phyloP scores from a whole-genome alignment of 1,139 yeast genomes.

The Kodamaea arcana region DNA sequence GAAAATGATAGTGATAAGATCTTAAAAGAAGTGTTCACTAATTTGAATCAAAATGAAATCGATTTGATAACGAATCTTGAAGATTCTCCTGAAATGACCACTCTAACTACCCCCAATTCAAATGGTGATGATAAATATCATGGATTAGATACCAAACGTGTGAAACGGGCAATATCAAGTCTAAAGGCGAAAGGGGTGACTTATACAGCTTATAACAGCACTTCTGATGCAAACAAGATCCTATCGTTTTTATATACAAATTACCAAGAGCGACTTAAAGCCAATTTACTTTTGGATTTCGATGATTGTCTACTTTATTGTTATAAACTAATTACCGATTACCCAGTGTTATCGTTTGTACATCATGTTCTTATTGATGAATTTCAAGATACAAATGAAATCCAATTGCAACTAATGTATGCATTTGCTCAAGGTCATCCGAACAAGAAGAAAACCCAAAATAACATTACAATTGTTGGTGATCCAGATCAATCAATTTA shows the following conservation, averaged over 20 bases:
- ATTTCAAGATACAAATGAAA: slow-evolving; percentile 83
- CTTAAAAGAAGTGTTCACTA: slow-evolving; percentile 39
- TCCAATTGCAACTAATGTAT: slow-evolving; percentile 68
- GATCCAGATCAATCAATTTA: slow-evolving; percentile 97
- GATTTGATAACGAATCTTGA: slow-evolving; percentile 22
- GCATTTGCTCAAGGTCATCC: slow-evolving; percentile 47
- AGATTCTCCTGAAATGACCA: slow-evolving; percentile 16
- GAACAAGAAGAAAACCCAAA: slow-evolving; percentile 15
- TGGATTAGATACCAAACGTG: slow-evolving; percentile 33
- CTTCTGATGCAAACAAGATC: slow-evolving; percentile 11
- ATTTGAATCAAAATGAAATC: slow-evolving; percentile 16
- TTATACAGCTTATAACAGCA: slow-evolving; percentile 31
- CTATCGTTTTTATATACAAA: slow-evolving; percentile 36
- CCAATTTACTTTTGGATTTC: slow-evolving; percentile 58
- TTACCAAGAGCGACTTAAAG: slow-evolving; percentile 49
- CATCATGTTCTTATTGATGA: slow-evolving; percentile 86
- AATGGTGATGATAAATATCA: slow-evolving; percentile 17
- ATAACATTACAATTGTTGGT: slow-evolving; percentile 81
- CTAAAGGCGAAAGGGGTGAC: slow-evolving; percentile 47
- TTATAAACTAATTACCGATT: slow-evolving; percentile 40
- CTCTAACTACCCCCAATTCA: slow-evolving; percentile 11
- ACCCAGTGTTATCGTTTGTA: slow-evolving; percentile 46
- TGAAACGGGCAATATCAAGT: slow-evolving; percentile 46
- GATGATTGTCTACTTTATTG: slow-evolving; percentile 74
- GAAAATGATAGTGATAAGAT: slow-evolving; percentile 58